phyloP scores from a whole-genome alignment of 176 grass and related monocot species.

The Oryza longistaminata region DNA sequence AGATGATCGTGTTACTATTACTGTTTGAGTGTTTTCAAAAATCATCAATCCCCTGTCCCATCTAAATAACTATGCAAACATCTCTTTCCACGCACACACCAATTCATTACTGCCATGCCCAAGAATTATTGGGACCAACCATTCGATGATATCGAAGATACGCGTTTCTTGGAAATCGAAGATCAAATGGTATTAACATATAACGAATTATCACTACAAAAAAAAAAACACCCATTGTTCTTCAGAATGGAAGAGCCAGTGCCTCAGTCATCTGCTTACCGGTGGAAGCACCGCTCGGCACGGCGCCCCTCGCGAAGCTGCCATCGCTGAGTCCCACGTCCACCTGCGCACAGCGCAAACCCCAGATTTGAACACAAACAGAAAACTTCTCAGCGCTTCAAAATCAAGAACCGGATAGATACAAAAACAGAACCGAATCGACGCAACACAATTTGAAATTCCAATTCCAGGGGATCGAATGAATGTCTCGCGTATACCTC shows the following conservation, averaged over 20 bases:
- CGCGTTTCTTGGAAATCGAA: neutral
- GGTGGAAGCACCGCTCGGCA: constrained; percentile 92
- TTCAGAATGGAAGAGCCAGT: neutral
- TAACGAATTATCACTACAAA: neutral
- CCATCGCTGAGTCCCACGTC: constrained; percentile 67
- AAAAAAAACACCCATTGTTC: neutral
- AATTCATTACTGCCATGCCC: neutral
- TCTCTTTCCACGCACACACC: neutral
- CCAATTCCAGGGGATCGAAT: neutral
- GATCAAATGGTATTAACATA: neutral
- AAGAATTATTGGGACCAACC: neutral
- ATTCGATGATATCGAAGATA: neutral
- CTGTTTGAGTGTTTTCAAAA: too few relatives aligned
- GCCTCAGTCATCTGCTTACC: constrained; percentile 36
- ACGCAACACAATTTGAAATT: neutral
- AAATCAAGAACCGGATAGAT: neutral
- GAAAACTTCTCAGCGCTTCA: neutral
- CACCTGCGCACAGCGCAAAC: constrained; percentile 32
- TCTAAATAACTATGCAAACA: neutral
- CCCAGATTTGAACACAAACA: neutral
- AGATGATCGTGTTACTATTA: neutral
- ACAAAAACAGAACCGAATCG: neutral
- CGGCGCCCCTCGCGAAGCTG: constrained; percentile 68
- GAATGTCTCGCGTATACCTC: constrained; percentile 30
- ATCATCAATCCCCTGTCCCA: neutral